These are phyloP conservation scores for Naganishia liquefaciens DNA, from an alignment of 1,284 basidiomycete species.

Conservation along the genomic window DNA sequence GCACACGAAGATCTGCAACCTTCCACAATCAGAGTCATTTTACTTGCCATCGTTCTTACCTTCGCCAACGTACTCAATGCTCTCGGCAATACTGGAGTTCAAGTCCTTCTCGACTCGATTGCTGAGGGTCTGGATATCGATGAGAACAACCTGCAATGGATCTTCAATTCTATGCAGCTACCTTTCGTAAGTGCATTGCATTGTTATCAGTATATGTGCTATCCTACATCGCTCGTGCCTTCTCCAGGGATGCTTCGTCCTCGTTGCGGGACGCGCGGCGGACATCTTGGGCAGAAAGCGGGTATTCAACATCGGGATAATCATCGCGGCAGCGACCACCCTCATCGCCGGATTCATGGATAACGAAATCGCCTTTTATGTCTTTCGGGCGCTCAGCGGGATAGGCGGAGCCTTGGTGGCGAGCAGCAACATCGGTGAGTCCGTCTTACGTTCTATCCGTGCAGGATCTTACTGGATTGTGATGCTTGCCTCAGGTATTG, in stretches of 20 bases:
- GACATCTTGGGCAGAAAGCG: constrained; percentile 71
- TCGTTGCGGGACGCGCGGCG: constrained; percentile 69
- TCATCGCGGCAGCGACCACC: constrained; percentile 41
- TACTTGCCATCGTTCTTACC: constrained; percentile 10
- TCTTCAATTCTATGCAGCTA: constrained; percentile 13
- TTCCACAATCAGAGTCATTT: neutral
- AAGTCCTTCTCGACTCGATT: constrained; percentile 2
- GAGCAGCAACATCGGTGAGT: constrained; percentile 16
- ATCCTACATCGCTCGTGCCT: neutral
- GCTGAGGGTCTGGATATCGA: neutral
- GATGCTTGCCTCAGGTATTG: constrained; percentile 3
- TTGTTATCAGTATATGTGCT: neutral
- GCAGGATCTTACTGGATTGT: neutral
- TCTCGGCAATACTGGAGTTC: neutral
- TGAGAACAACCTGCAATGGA: constrained; percentile 9
- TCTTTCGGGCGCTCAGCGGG: constrained; percentile 45
- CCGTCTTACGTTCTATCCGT: no score
- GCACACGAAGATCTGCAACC: neutral
- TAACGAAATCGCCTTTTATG: constrained; percentile 42
- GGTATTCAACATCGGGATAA: constrained; percentile 62
- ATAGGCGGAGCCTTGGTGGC: constrained; percentile 28
- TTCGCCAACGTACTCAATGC: constrained; percentile 9
- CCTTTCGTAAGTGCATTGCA: constrained; percentile 10
- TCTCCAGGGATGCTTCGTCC: constrained; percentile 66
- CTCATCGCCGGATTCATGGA: constrained; percentile 49